Base-by-base conservation (phyloP, 352 stramenopile genomes). In the Phytopythium mirpurense region DNA sequence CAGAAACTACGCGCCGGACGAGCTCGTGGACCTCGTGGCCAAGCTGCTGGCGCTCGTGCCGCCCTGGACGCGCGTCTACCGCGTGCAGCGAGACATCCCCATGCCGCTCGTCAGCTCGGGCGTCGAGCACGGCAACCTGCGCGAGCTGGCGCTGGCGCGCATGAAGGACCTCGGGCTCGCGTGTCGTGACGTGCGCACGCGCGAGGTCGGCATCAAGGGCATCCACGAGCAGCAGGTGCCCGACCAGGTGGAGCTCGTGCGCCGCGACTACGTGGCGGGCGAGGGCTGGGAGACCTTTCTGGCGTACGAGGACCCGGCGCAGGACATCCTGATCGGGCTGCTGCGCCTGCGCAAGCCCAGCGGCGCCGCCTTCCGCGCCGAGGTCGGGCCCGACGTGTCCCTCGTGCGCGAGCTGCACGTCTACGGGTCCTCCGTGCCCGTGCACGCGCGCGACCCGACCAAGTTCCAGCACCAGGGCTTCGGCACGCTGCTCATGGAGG, bases 391-490 rank as follows among this genome's bases (percentile, higher is more conserved):
- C 3, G 73, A 78, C 2, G 77, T 67, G 29, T 90, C 74, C 0
- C 83, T 97, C 44, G 86, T 96, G 35, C 71, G 88, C 5, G 88
- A 96, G 72, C 76, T 99, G 32, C 96, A 99, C 56, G 96, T 99
- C 8, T 99, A 99, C 65, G 96, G 96, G n/a, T 97, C 88, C 12
- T 96, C 96, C 24, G 93, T 98, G 27, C 91, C 94, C 21, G 78
- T 98, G 8, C 91, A 96, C 36, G 84, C 80, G n/a, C 74, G 94
- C 44, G 93, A 98, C 62, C 92, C 94, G 40, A 98, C 90, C 26
- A 94, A 97, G 52, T 98, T 98, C 72, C 96, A 98, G 69, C 96
- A 98, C 76, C 95, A 90, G 50, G 96, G 95, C 42, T 98, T 97
- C 62, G 95, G 96, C 32, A 98, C 95, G 56, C 68, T 98, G 52